A percentile compares a stretch with the other conserved stretches of the same genome.
Conservation (phyloP, 306 rosid genomes). For the Castanea sativa region DNA sequence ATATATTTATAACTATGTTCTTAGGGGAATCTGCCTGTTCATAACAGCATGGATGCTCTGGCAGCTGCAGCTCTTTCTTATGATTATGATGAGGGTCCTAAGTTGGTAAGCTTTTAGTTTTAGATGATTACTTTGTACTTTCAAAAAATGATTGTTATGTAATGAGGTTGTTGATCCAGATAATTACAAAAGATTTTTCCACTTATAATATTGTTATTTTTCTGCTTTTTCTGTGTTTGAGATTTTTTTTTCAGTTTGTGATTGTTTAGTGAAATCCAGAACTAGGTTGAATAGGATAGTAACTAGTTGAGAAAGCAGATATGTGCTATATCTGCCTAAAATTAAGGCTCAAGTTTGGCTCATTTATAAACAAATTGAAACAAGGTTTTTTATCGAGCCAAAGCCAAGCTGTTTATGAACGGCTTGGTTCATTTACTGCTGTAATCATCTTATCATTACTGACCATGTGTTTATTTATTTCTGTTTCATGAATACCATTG, state of each 20-base stretch:
- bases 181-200: neutral
- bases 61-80: slow-evolving; percentile 93
- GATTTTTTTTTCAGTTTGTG: neutral
- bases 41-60: slow-evolving; percentile 95
- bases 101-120: slow-evolving; percentile 57
- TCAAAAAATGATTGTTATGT: neutral
- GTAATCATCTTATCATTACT: too few species aligned
- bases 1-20: slow-evolving; percentile 26
- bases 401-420: too few species aligned
- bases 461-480: too few species aligned
- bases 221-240: neutral
- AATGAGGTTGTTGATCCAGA: neutral
- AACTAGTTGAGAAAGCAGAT: neutral
- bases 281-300: neutral
- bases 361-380: too few species aligned
- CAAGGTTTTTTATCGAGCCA: rapidly evolving
- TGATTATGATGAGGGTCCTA: slow-evolving; percentile 82
- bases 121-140: neutral
- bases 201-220: neutral
- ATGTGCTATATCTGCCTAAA: neutral
- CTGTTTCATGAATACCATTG: too few species aligned
- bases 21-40: slow-evolving; percentile 90
- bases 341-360: too few species aligned
- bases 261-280: neutral
- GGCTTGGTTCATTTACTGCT: too few species aligned